Conservation (phyloP, 2,329 filamentous ascomycete species). For the Calonectria henricotiae region DNA sequence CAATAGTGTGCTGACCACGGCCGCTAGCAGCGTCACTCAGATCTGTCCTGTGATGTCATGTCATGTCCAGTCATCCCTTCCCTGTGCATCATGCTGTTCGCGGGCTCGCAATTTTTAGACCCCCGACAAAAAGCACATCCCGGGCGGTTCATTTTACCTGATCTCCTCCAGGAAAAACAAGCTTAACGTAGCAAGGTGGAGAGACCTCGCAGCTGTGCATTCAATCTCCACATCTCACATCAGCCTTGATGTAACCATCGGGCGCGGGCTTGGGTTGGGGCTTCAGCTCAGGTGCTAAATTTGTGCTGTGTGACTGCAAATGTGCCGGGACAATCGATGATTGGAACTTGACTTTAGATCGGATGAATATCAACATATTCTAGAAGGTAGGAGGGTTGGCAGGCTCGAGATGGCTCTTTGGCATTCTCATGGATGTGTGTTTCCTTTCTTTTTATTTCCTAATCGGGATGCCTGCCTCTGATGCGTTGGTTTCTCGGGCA, state of each 20-base stretch:
- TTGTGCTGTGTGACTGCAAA: not conserved
- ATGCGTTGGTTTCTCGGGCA: not conserved
- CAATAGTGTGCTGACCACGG: slow-evolving; percentile 8
- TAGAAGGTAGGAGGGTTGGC: not conserved
- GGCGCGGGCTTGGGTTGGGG: slow-evolving; percentile 12
- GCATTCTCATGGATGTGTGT: not conserved
- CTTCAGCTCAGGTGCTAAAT: slow-evolving; percentile 9
- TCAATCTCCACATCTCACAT: slow-evolving; percentile 20
- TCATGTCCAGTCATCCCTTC: slow-evolving; percentile 7
- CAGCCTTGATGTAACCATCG: slow-evolving; percentile 22
- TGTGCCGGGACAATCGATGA: not conserved
- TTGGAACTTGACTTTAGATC: not conserved
- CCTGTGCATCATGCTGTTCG: not conserved
- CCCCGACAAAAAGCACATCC: not conserved
- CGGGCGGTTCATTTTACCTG: slow-evolving; percentile 7
- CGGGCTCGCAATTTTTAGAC: not conserved
- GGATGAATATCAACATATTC: not conserved
- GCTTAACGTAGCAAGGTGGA: slow-evolving; percentile 12
- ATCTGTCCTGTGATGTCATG: slow-evolving; percentile 28
- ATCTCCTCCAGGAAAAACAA: slow-evolving; percentile 12
- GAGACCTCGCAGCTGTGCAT: slow-evolving; percentile 4
- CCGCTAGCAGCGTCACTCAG: not conserved
- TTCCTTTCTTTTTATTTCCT: not conserved
- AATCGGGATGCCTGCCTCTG: not conserved
- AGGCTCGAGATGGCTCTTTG: too few species aligned